Evolutionary conservation across 495 filamentous ascomycete species (phyloP), one percentile per base, ranked within the genome.

Genomic region (Schizothecium vesticola): DNA sequence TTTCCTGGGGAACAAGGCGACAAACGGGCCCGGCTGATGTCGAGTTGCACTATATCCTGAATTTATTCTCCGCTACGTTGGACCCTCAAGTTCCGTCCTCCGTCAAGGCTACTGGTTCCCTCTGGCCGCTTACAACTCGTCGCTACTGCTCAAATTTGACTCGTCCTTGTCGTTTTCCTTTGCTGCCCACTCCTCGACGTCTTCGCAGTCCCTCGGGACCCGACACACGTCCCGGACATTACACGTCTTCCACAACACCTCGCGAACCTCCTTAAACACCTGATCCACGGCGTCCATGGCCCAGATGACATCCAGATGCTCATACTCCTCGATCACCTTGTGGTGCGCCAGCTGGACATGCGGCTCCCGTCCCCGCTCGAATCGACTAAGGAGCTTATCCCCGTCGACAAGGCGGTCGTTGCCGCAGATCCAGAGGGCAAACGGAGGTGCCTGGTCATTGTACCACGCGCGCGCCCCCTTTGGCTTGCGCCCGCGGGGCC

Each of bases 251-350:
- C 94, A 97, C 56, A 99, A 74, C 28, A 96, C 89, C 74, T 95
- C 89, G 31, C 86, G 83, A 0, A 99, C 82, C 79, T 97, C 95
- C 67, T 81, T 85, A 4, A 92, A 94, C 7, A 97, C 91, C 77
- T 94, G 86, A 62, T 96, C 91, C 23, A 92, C 86, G 0, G 87
- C 85, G 76, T 97, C 93, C 81, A 99, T 92, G 0, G 94, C 94
- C 94, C 94, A 99, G 26, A 99, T 85, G 5, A 97, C 93, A 80
- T 99, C 94, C 26, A 99, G 83, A 76, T 99, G 94, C 79, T 97
- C 94, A 77, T 97, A 97, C 63, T 91, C 94, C 2, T 93, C 87
- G 28, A 99, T 91, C 24, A 96, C 80, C 76, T 92, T 94, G 23
- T 83, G 82, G 77, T 97, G 91, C 51, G 97, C 91, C 7, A 99